Evolutionary conservation across 2,329 filamentous ascomycete species (phyloP).

Genomic region (Penicillium janthinellum): DNA sequence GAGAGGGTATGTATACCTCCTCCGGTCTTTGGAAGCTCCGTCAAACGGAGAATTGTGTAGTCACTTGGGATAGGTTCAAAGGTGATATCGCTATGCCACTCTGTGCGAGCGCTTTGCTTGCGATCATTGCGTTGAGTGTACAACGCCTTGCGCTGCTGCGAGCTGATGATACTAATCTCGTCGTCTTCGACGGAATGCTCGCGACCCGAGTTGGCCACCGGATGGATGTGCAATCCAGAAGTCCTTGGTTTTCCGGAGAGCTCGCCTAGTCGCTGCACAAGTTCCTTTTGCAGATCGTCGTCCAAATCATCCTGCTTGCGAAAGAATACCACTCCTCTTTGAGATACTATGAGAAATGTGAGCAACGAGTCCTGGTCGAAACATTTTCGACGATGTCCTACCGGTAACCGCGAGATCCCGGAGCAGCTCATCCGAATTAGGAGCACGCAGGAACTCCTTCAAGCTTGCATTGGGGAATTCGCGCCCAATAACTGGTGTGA

Average conservation of each 20-base stretch:
- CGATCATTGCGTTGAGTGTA: slow-evolving; percentile 38
- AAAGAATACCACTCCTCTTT: slow-evolving; percentile 58
- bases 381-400: slow-evolving; percentile 9
- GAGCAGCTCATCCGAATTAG: slow-evolving; percentile 39
- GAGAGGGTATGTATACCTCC: slow-evolving; percentile 35
- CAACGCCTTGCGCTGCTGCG: slow-evolving; percentile 41
- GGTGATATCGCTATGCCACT: slow-evolving; percentile 55
- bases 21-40: slow-evolving; percentile 45
- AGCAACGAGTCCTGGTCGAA: not conserved
- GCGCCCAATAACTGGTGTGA: slow-evolving; percentile 55
- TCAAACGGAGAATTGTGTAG: slow-evolving; percentile 51
- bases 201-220: slow-evolving; percentile 51
- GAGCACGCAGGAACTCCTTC: slow-evolving; percentile 51
- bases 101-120: slow-evolving; percentile 36
- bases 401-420: slow-evolving; percentile 40
- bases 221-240: slow-evolving; percentile 51
- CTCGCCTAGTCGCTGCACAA: slow-evolving; percentile 53
- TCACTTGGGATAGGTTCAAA: slow-evolving; percentile 53
- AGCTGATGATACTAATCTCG: slow-evolving; percentile 54
- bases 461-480: slow-evolving; percentile 50
- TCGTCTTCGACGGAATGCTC: slow-evolving; percentile 51
- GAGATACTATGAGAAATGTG: slow-evolving; percentile 45
- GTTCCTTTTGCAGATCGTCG: slow-evolving; percentile 55
- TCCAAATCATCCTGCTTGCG: slow-evolving; percentile 53
- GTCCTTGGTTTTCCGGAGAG: slow-evolving; percentile 51